phyloP scores from a whole-genome alignment of 2,329 filamentous ascomycete genomes.

The Alternaria sp. region DNA sequence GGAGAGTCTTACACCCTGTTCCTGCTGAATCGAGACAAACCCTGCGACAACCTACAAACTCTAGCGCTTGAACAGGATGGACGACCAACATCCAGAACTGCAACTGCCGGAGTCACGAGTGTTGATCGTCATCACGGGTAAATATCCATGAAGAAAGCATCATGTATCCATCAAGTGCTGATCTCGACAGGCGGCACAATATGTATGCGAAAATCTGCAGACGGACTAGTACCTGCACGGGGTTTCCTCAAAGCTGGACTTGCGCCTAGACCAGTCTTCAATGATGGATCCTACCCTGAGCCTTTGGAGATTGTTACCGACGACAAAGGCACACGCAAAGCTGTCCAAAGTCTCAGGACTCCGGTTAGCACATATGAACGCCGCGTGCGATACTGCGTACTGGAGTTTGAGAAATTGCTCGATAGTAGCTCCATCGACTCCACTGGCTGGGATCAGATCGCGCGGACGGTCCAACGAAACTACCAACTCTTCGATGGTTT shows the following conservation, averaged over 20 bases:
- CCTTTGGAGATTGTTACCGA: slow-evolving; percentile 65
- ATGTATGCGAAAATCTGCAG: slow-evolving; percentile 84
- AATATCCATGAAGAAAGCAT: slow-evolving; percentile 24
- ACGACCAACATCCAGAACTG: slow-evolving; percentile 40
- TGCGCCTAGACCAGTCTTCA: slow-evolving; percentile 83
- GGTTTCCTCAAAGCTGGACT: slow-evolving; percentile 85
- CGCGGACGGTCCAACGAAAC: slow-evolving; percentile 79
- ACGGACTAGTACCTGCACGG: slow-evolving; percentile 76
- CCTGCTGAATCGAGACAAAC: slow-evolving; percentile 3
- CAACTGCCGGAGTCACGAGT: slow-evolving; percentile 76
- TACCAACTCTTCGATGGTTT: slow-evolving; percentile 91
- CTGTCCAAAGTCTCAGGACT: slow-evolving; percentile 76
- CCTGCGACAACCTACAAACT: slow-evolving; percentile 2
- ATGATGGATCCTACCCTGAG: slow-evolving; percentile 71
- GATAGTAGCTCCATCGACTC: slow-evolving; percentile 92
- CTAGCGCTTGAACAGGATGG: slow-evolving; percentile 31
- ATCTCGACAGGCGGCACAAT: slow-evolving; percentile 70
- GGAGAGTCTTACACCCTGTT: background rate
- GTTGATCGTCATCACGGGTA: slow-evolving; percentile 87
- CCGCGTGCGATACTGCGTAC: slow-evolving; percentile 81
- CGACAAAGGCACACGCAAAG: slow-evolving; percentile 57
- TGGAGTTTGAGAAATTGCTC: slow-evolving; percentile 84
- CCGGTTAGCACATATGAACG: slow-evolving; percentile 81
- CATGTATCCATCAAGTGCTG: background rate
- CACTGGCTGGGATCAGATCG: slow-evolving; percentile 85